Evolutionary conservation across 106 monocot species (phyloP).

Genomic region (Alisma plantagoaquatica): DNA sequence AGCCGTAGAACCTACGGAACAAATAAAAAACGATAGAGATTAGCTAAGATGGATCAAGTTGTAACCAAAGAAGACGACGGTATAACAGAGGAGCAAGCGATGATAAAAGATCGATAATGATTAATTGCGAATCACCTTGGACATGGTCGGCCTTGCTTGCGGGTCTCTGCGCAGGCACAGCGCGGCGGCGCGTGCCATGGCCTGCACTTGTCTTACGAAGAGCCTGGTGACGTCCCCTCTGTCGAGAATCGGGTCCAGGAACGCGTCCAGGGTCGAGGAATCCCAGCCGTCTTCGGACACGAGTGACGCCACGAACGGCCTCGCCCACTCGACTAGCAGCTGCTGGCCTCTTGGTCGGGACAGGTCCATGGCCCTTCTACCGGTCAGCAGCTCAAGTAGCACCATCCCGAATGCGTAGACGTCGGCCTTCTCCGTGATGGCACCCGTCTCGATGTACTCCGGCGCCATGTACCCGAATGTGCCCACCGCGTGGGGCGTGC

Average conservation of each 20-base stretch:
- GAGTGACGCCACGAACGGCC: slow-evolving; percentile 14
- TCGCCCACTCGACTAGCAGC: slow-evolving; percentile 35
- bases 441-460: slow-evolving; percentile 38
- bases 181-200: slow-evolving; percentile 24
- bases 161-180: slow-evolving; percentile 39
- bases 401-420: slow-evolving; percentile 53
- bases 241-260: slow-evolving; percentile 32
- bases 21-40: background rate
- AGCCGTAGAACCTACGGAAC: slow-evolving; percentile 15
- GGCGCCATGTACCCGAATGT: slow-evolving; percentile 52
- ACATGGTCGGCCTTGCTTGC: slow-evolving; percentile 27
- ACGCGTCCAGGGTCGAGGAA: slow-evolving; percentile 5
- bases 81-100: too few relatives aligned
- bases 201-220: slow-evolving; percentile 13
- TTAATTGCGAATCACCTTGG: slow-evolving; percentile 17
- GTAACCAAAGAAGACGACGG: background rate
- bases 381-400: slow-evolving; percentile 43
- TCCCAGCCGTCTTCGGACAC: background rate
- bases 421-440: slow-evolving; percentile 45
- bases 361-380: slow-evolving; percentile 37
- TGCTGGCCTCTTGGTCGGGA: slow-evolving; percentile 34
- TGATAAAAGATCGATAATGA: background rate
- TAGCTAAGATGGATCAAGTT: too few relatives aligned
- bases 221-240: slow-evolving; percentile 3
- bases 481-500: slow-evolving; percentile 10